A percentile compares a stretch with the other conserved stretches of the same genome.
Conservation (phyloP, 2,329 filamentous ascomycete species). For the Aspergillus pseudotamarii region DNA sequence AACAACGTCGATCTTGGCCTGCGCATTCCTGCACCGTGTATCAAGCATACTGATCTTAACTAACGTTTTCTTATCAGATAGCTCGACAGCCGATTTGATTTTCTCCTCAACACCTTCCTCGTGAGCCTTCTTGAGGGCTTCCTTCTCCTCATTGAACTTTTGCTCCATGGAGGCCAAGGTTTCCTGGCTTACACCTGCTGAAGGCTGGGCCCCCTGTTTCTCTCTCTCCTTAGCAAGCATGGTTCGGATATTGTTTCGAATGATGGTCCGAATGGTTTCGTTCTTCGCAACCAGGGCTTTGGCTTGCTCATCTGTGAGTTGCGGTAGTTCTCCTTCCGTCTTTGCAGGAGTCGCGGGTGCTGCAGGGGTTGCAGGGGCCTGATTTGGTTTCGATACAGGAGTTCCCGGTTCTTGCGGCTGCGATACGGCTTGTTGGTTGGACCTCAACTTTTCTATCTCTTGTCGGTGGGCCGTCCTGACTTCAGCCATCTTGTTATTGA, state of each 20-base stretch:
- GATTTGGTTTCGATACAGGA: slow-evolving; percentile 24
- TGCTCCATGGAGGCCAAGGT: slow-evolving; percentile 42
- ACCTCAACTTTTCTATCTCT: slow-evolving; percentile 52
- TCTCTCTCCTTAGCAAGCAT: slow-evolving; percentile 48
- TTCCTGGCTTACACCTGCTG: slow-evolving; percentile 32
- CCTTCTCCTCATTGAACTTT: slow-evolving; percentile 43
- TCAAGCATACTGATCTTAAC: slow-evolving; percentile 79
- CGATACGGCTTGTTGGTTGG: slow-evolving; percentile 41
- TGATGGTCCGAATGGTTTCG: slow-evolving; percentile 50
- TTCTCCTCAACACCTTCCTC: slow-evolving; percentile 62
- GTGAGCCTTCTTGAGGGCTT: slow-evolving; percentile 48
- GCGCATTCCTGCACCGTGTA: slow-evolving; percentile 64
- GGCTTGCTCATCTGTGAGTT: slow-evolving; percentile 53
- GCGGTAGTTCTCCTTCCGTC: slow-evolving; percentile 39
- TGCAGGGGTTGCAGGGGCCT: slow-evolving; percentile 30
- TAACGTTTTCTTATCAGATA: slow-evolving; percentile 74
- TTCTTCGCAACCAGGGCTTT: slow-evolving; percentile 55
- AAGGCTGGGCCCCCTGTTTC: slow-evolving; percentile 35
- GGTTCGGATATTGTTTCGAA: slow-evolving; percentile 61
- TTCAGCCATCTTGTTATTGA: slow-evolving; percentile 69
- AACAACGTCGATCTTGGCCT: slow-evolving; percentile 76
- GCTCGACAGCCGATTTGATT: slow-evolving; percentile 63
- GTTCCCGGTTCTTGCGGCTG: slow-evolving; percentile 26
- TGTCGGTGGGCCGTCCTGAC: slow-evolving; percentile 53
- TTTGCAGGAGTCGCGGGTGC: slow-evolving; percentile 33